Base-by-base conservation (phyloP, 257 asterid species). In the Perilla frutescens region DNA sequence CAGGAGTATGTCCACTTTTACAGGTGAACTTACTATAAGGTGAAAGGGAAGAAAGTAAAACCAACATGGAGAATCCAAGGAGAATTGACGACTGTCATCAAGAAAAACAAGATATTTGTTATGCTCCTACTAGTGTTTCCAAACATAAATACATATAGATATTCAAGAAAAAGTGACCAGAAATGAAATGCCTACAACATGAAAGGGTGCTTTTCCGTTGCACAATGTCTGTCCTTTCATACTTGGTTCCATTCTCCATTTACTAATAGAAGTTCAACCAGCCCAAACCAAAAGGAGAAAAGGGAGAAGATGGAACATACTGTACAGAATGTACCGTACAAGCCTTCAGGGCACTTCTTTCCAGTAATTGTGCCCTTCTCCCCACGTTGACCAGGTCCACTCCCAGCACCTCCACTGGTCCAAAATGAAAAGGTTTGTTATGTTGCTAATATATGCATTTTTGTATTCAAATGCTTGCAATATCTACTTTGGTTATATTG, bases 311-410 rank as follows among this genome's bases (percentile, higher is more conserved):
- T 62, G 70, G 81, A 76, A 76, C 89, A 81, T 92, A 92, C 98
- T 87, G 81, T 84, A 79, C 98, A 92, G 80, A 90, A 92, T 82
- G 95, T 90, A 84, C 97, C 95, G 80, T 81, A 89, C 82, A 92
- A 84, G 81, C 98, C 98, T 85, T 84, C 83, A 70, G 98, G 98
- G 87, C 98, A 92, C 83, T 80, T 81, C 88, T 87, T 90, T 72
- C 98, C 98, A 1, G 96, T 92, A 76, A 92, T 74, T 59, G 98
- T 89, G 73, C 98, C 98, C 79, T 81, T 84, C 80, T 89, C 97
- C 71, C 98, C 98, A 5, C 14, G 78, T 82, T 73, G 86, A 76
- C 98, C 98, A 67, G 79, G 89, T 66, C 83, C 93, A 77, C 86
- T 83, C 69, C 98, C 98, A 47, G 84, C 63, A 74, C 97, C 97